Evolutionary conservation across 1,284 basidiomycete species (phyloP), one percentile per base, ranked within the genome.

Genomic region (Cerrena zonata): DNA sequence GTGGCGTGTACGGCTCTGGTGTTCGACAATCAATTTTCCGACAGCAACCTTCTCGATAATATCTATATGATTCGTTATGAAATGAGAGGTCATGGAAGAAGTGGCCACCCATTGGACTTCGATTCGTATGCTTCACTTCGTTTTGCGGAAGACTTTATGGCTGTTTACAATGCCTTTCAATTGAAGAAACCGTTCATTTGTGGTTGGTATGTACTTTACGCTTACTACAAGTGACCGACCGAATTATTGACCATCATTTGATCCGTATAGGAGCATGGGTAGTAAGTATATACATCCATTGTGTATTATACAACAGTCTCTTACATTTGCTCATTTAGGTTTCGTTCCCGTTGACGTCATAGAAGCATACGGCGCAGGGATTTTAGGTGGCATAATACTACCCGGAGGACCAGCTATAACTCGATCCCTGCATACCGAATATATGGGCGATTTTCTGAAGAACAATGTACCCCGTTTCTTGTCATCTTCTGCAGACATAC

Each of bases 1-100:
- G 65, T 71, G 49, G 63, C 65, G 7, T 59, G 69, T 52, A 68
- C 64, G 47, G 59, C 64, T 18, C 57, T 65, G 22, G 68, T 63
- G 5, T 75, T 71, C 54, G 68, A 74, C 52, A 57, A 57, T 38
- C 66, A 72, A 49, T 72, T 74, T 53, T 51, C 53, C 19, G 70
- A 74, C 53, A 47, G 58, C 5, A 51, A 50, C 18, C 65, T 69
- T 59, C 56, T 60, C 18, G 55, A 59, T 44, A 57, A 61, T 41
- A 58, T 65, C 43, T 69, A 72, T 54, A 57, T 74, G 44, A 61
- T 71, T 30, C 53, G 64, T 39, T 70, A 69, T 53, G 69, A 69
- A 54, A 58, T 56, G 58, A 65, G 56, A 54, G 66, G 57, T 49
- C 65, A 58, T 65, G 68, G 65, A 4, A 56, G 66, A 5, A 65